phyloP scores from a whole-genome alignment of 1,284 basidiomycete genomes.

The Trichosporon sp. region DNA sequence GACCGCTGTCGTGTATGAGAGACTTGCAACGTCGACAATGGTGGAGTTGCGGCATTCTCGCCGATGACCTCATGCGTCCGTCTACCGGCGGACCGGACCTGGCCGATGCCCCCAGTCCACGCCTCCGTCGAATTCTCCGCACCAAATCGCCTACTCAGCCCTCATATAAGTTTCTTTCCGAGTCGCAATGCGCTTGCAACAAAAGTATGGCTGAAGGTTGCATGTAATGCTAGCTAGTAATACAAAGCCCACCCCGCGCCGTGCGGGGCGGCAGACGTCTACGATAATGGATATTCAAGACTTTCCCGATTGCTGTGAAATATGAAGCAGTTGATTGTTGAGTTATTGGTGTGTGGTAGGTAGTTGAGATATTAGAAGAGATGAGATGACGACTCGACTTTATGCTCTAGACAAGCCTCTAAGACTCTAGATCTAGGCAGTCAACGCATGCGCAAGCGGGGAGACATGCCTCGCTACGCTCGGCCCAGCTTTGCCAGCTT shows the following conservation, averaged over 20 bases:
- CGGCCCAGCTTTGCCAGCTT: constrained; percentile 2
- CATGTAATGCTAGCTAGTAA: background rate
- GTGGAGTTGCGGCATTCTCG: background rate
- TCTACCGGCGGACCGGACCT: too few species aligned
- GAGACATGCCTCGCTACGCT: background rate
- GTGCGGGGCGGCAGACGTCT: background rate
- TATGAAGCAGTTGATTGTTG: background rate
- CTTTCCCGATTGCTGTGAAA: background rate
- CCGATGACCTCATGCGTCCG: background rate
- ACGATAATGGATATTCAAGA: background rate
- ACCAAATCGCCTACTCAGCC: too few species aligned
- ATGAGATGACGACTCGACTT: too few species aligned
- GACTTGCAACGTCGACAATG: background rate
- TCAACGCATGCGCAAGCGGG: too few species aligned
- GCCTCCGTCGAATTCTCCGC: too few species aligned
- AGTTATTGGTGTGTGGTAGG: background rate
- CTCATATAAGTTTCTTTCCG: too few species aligned
- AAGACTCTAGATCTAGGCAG: background rate
- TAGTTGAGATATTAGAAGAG: background rate
- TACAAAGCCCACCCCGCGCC: background rate
- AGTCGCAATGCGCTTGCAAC: too few species aligned
- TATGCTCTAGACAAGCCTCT: background rate
- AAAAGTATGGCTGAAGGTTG: background rate
- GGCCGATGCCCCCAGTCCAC: background rate
- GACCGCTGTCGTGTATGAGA: background rate